Conservation (phyloP, 352 stramenopile genomes). For the Pythium utonaiense region DNA sequence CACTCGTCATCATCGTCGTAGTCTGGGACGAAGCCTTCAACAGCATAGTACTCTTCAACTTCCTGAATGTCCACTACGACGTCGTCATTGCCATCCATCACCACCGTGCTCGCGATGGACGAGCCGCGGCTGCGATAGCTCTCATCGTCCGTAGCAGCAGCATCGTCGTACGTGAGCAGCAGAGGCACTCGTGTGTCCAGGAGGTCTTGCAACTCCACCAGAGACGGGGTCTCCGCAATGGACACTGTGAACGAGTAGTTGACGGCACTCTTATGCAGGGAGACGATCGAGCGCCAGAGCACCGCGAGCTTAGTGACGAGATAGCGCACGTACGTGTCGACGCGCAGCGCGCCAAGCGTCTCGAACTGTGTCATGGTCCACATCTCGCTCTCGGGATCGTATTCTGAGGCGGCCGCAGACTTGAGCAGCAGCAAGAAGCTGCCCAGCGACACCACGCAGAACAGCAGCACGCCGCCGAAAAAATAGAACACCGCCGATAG, state of each 20-base stretch:
- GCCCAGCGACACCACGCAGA: conserved; percentile 29
- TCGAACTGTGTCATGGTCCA: conserved; percentile 21
- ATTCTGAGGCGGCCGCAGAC: conserved; percentile 10
- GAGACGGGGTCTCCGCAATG: conserved; percentile 38
- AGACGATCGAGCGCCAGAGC: conserved; percentile 20
- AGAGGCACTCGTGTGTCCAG: conserved; percentile 23
- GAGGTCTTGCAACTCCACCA: conserved; percentile 8
- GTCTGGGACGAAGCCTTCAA: conserved; percentile 1
- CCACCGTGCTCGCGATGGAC: conserved; percentile 11
- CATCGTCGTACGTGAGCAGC: conserved; percentile 17
- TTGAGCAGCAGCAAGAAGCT: conserved; percentile 23
- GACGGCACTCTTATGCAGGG: conserved; percentile 40
- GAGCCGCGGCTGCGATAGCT: conserved; percentile 6
- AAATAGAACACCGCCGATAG: conserved; percentile 30
- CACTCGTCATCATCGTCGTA: conserved; percentile 6
- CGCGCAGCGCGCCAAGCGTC: conserved; percentile 12
- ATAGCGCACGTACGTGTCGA: conserved; percentile 16
- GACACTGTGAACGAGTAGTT: conserved; percentile 61
- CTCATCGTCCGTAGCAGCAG: background rate
- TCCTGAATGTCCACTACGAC: background rate
- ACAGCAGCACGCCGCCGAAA: conserved; percentile 38
- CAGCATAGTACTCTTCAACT: conserved; percentile 7
- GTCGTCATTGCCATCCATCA: conserved; percentile 8
- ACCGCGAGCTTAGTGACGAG: conserved; percentile 17
- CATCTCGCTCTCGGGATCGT: conserved; percentile 2